Evolutionary conservation across 2,329 filamentous ascomycete genomes (phyloP), one percentile per base, ranked within the genome.

Genomic region (Colletotrichum filicis): DNA sequence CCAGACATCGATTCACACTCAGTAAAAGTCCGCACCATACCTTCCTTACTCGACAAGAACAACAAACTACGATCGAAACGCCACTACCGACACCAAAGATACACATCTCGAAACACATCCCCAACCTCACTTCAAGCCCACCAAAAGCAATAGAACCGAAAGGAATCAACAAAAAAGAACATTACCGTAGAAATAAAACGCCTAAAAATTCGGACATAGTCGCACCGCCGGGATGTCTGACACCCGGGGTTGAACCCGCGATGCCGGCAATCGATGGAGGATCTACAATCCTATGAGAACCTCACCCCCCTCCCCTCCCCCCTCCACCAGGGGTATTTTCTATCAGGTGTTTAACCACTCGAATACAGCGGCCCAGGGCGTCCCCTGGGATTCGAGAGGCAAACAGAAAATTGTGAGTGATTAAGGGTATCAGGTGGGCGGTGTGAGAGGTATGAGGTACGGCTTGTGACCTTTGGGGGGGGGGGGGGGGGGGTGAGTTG

Each of bases 61-160:
- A 7, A 42, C 37, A 42, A 19, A 42, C 37, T 6, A 16, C 37
- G 37, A 42, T 14, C 35, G 6, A 37, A 37, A 37, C 35, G 6
- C 35, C 35, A 37, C 14, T 5, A 6, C 14, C 14, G 7, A 42
- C 14, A n/a, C 6, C 11, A 6, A 28, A 32, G 3, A 14, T 5
- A 14, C 22, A 49, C 6, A 2, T 4, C 37, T 22, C 6, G 1
- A 7, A 14, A 2, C 14, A 32, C 14, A 16, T 28, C 24, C 19
- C 14, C 14, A 42, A 42, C 4, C 5, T 12, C 3, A 5, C 5
- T 26, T 19, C 5, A n/a, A 16, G 14, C 6, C 9, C 7, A 1
- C 3, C 4, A 12, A 35, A 35, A 12, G 0, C 32, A 8, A 1
- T 0, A 1, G 2, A 35, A 35, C 2, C 7, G 2, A 11, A 5